Conservation (phyloP, 768 basidiomycete genomes). For the Naganishia antarctica region DNA sequence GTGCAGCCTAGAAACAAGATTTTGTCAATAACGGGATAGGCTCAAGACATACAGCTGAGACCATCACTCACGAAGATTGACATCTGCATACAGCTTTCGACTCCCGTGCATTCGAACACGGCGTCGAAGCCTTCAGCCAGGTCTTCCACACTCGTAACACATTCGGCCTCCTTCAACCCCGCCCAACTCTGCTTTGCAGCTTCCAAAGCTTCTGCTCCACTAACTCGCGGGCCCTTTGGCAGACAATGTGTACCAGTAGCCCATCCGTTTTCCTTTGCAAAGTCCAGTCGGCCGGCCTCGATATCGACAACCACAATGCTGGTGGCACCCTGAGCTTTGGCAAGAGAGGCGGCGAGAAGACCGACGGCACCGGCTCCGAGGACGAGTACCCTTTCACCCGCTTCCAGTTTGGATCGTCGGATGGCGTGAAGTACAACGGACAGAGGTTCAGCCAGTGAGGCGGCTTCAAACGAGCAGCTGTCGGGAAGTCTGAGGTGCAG, state of each 20-base stretch:
- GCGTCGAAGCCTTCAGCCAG: slow-evolving; percentile 78
- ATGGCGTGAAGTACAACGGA: slow-evolving; percentile 73
- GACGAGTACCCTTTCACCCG: slow-evolving; percentile 71
- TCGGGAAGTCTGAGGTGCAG: slow-evolving; percentile 14
- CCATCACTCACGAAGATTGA: slow-evolving; percentile 69
- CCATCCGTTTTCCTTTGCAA: slow-evolving; percentile 70
- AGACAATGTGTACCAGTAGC: slow-evolving; percentile 68
- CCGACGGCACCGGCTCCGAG: slow-evolving; percentile 93
- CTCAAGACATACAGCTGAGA: slow-evolving; percentile 1
- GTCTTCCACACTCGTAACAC: slow-evolving; percentile 58
- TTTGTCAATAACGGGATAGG: slow-evolving; percentile 24
- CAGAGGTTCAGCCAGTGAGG: slow-evolving; percentile 87
- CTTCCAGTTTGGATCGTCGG: slow-evolving; percentile 51
- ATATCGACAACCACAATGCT: slow-evolving; percentile 78
- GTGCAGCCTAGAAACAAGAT: slow-evolving; percentile 59
- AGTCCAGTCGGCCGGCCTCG: slow-evolving; percentile 72
- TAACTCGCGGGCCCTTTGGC: slow-evolving; percentile 51
- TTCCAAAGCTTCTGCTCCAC: slow-evolving; percentile 39
- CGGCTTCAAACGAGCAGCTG: slow-evolving; percentile 47
- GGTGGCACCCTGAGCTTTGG: slow-evolving; percentile 63
- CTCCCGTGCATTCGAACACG: slow-evolving; percentile 93
- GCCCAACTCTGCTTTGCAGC: slow-evolving; percentile 44
- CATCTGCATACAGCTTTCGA: slow-evolving; percentile 85
- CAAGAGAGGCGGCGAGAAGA: slow-evolving; percentile 76
- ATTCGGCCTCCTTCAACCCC: slow-evolving; percentile 53